A percentile compares a stretch with the other conserved stretches of the same genome.
Evolutionary conservation across 1,139 yeast genomes (phyloP).

Genomic region (Kurtzmaniella quercitrusa): DNA sequence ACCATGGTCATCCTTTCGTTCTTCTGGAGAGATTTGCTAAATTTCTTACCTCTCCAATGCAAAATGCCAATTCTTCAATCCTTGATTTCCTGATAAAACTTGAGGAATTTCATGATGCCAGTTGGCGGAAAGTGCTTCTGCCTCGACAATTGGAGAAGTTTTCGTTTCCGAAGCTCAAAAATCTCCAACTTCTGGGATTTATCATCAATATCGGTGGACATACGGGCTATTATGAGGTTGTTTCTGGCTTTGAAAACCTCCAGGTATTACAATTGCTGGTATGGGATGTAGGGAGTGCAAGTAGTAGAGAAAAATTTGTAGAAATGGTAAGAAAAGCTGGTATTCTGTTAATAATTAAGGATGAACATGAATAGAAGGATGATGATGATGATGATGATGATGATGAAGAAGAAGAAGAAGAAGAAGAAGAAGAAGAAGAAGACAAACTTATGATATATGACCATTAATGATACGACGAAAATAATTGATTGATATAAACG

Average conservation of each 20-base stretch:
- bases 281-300: constrained; percentile 3
- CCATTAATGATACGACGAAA: no score
- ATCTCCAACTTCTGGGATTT: constrained; percentile 24
- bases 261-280: constrained; percentile 3
- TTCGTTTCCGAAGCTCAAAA: constrained; percentile 18
- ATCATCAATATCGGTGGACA: constrained; percentile 10
- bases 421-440: no score
- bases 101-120: constrained; percentile 8
- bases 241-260: background rate
- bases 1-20: constrained; percentile 28
- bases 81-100: constrained; percentile 4
- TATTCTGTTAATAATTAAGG: background rate
- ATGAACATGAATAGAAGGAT: background rate
- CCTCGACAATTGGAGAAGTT: constrained; percentile 14
- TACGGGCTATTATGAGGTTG: background rate
- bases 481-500: no score
- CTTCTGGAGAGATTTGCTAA: constrained; percentile 34
- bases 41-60: constrained; percentile 18
- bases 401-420: no score
- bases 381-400: no score
- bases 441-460: no score
- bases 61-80: constrained; percentile 2
- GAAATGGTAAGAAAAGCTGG: background rate
- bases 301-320: constrained; percentile 1
- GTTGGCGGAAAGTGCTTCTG: constrained; percentile 13